Evolutionary conservation across 352 stramenopile species (phyloP), one percentile per base, ranked within the genome.

Genomic region (Phytopythium cucurbitacearum): DNA sequence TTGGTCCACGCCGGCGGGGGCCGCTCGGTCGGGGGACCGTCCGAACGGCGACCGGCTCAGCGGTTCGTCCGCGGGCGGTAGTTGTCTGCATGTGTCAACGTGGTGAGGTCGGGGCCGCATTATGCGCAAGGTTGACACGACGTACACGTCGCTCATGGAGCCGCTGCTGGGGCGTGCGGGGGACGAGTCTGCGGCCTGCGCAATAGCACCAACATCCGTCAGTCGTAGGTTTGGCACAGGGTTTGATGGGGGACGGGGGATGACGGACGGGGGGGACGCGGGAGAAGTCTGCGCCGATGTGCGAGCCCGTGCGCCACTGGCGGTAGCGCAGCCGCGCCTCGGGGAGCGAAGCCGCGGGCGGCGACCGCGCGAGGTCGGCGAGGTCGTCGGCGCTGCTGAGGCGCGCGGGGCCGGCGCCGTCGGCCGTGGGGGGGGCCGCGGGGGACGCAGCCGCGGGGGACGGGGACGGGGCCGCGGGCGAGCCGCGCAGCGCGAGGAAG

Each of bases 301-400:
- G 67, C 33, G 78, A 76, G 41, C 73, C 65, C 15, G 80, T 89
- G 56, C 83, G 80, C 83, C 83, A 91, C 70, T 91, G 71, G 48
- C 83, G 76, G 48, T 93, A 93, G 49, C 88, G 65, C 42, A 93
- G 56, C 8, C 83, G 80, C 51, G 78, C 73, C 60, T 89, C 80
- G 15, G 80, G 83, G 38, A 76, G 65, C 10, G 78, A 80, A 36
- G 76, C 73, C 15, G 69, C 62, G 11, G 69, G 66, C 51, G 77
- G 73, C 9, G 76, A 78, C n/a, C 57, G 56, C 21, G 62, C 59
- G 36, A 53, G 37, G 10, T 71, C 68, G 9, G 71, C 67, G 41
- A 90, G 64, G 63, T 90, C 80, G 67, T 86, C 80, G 7, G 76
- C 59, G 63, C 76, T 90, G 65, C 83, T 87, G 48, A 79, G 84